These are phyloP conservation scores for Thelonectria olida DNA, from an alignment of 2,329 filamentous ascomycete species.

Conservation along the genomic window DNA sequence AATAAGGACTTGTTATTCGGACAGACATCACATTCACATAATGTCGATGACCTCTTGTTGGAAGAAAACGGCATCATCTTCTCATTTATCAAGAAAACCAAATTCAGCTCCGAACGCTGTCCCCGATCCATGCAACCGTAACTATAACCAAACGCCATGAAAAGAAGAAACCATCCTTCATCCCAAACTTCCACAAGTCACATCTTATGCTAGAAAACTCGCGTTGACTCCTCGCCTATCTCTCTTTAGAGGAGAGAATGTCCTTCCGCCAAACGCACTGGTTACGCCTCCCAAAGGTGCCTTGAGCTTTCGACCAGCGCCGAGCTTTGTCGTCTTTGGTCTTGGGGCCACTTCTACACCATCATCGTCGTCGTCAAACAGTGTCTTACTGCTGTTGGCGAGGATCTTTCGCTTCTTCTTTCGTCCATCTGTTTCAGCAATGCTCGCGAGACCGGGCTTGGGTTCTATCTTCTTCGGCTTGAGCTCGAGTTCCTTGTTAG, in stretches of 20 bases:
- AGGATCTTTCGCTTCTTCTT: conserved; percentile 81
- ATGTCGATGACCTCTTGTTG: no score
- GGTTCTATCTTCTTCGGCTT: conserved; percentile 24
- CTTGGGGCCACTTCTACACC: conserved; percentile 55
- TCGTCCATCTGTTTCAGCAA: conserved; percentile 52
- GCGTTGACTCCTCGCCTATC: conserved; percentile 70
- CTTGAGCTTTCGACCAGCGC: conserved; percentile 41
- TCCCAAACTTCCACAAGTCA: no score
- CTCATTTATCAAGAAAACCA: not conserved
- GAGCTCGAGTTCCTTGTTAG: conserved; percentile 21
- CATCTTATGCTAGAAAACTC: conserved; percentile 62
- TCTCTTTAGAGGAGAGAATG: conserved; percentile 79
- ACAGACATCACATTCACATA: no score
- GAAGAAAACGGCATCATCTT: no score
- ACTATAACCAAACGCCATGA: not conserved
- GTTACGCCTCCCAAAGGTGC: conserved; percentile 51
- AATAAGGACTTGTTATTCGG: no score
- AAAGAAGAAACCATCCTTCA: not conserved
- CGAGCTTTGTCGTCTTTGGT: conserved; percentile 46
- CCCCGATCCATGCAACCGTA: conserved; percentile 31
- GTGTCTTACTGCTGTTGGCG: conserved; percentile 67
- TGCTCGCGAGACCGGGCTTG: conserved; percentile 24
- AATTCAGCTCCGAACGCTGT: conserved; percentile 27
- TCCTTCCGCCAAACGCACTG: conserved; percentile 58
- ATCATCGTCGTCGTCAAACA: conserved; percentile 79